These are phyloP conservation scores for Leishmania lainsoni DNA, from an alignment of 208 protist genomes.

Conservation along the genomic window DNA sequence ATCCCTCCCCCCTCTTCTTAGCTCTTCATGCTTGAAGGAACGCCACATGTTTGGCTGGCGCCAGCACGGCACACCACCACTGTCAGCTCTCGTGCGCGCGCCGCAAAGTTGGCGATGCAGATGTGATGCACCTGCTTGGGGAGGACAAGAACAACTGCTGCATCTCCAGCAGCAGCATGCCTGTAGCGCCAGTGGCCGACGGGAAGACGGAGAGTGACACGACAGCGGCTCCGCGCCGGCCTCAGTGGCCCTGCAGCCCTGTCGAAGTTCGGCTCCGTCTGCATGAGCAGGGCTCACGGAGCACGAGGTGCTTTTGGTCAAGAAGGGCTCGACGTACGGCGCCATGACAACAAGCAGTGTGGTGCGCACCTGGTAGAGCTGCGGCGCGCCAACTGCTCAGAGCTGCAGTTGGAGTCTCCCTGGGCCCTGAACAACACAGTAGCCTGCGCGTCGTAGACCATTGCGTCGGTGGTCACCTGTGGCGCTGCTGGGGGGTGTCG, in stretches of 20 bases:
- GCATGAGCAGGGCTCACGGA: constrained; percentile 42
- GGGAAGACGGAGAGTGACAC: constrained; percentile 45
- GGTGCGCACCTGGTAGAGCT: constrained; percentile 93
- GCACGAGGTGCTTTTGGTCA: constrained; percentile 84
- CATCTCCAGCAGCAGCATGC: not conserved
- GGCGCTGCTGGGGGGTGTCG: constrained; percentile 93
- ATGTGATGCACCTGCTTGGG: constrained; percentile 62
- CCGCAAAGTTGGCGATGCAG: constrained; percentile 49
- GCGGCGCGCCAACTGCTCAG: constrained; percentile 52
- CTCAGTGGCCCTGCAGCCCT: constrained; percentile 60
- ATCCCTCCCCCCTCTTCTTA: constrained; percentile 14
- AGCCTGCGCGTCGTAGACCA: constrained; percentile 96
- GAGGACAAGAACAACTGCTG: constrained; percentile 22
- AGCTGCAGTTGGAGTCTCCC: constrained; percentile 98
- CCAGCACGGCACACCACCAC: constrained; percentile 63
- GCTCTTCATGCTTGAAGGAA: not conserved
- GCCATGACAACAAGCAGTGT: constrained; percentile 93
- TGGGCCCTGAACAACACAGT: constrained; percentile 99
- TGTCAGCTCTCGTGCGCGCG: constrained; percentile 61
- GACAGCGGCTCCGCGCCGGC: constrained; percentile 39
- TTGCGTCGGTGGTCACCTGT: constrained; percentile 86
- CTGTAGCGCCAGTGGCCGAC: constrained; percentile 13
- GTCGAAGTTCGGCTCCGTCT: constrained; percentile 59
- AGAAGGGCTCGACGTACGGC: constrained; percentile 95
- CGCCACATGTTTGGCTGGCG: constrained; percentile 20